Evolutionary conservation across 129 eudicot species (phyloP), one percentile per base, ranked within the genome.

Genomic region (Artemisia argyi): DNA sequence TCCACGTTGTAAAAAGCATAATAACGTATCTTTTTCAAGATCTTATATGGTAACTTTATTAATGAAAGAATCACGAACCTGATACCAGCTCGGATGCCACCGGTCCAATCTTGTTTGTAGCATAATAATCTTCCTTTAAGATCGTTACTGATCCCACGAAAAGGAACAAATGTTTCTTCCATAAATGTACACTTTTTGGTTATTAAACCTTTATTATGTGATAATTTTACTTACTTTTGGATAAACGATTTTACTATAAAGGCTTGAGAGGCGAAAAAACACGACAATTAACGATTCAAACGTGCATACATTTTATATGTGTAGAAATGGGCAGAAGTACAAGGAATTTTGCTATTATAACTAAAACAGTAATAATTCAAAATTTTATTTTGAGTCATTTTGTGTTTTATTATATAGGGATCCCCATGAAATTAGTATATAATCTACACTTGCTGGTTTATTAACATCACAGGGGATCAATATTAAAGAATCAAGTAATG

Each of bases 131-230:
- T 90, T 77, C 88, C 97, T 79, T 81, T 88, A 73, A 94, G 92
- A 84, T 94, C 99, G 75, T 94, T 90, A 75, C 83, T 88, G 67
- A 94, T 94, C 52, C 99, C 99, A 50, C 96, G 99, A 20, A 94
- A 84, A 7, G 99, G 99, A 69, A 94, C 91, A 61, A 94, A 94
- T 42, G 96, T 90, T 81, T 94, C 99, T 81, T 94, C 99, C 99
- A 94, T 94, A 64, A 62, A 74, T 68, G 44, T 62, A 66, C 71
- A 76, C 67, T 77, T 14, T 75, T 66, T 57, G 54, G 59, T 73
- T 58, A 72, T 60, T 59, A 56, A 30, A 14, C 19, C 67, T 4
- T 68, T 39, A 39, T 39, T 39, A 39, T 39, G 46, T 39, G 10
- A 39, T 39, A 39, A 39, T 39, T 39, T 39, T 39, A 7, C 46